Evolutionary conservation across 164 flowering plant genomes (phyloP).

Genomic region (Berberis vulgaris): DNA sequence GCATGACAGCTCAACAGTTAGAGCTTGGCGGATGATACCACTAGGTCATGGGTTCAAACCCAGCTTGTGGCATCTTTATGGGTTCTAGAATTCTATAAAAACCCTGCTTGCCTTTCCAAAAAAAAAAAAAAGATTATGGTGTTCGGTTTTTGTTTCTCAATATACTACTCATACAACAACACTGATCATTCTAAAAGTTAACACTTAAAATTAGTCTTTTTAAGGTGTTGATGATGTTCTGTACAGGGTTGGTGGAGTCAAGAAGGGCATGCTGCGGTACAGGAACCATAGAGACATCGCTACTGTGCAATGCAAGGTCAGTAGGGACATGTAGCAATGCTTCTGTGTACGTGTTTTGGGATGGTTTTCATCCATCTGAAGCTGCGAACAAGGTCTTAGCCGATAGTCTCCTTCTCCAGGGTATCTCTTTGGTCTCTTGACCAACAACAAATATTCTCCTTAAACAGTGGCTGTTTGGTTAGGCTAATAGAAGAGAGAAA

Average conservation of each 20-base stretch:
- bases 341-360: conserved; percentile 83
- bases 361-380: conserved; percentile 83
- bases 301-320: conserved; percentile 61
- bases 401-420: conserved; percentile 42
- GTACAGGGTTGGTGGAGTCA: conserved; percentile 71
- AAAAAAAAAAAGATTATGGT: no score
- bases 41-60: no score
- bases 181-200: background rate
- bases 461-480: no score
- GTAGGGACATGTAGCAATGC: conserved; percentile 83
- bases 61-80: no score
- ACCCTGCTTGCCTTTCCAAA: no score
- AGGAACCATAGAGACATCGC: conserved; percentile 69
- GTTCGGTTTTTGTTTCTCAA: no score
- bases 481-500: no score
- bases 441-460: background rate
- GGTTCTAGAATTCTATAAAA: no score
- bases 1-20: no score
- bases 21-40: no score
- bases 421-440: conserved; percentile 55
- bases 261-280: conserved; percentile 91
- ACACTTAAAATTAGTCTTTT: background rate
- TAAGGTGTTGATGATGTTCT: background rate
- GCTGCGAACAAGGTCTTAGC: conserved; percentile 68
- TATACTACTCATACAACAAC: background rate